Evolutionary conservation across 768 basidiomycete genomes (phyloP).

Genomic region (Mycena capillaripes): DNA sequence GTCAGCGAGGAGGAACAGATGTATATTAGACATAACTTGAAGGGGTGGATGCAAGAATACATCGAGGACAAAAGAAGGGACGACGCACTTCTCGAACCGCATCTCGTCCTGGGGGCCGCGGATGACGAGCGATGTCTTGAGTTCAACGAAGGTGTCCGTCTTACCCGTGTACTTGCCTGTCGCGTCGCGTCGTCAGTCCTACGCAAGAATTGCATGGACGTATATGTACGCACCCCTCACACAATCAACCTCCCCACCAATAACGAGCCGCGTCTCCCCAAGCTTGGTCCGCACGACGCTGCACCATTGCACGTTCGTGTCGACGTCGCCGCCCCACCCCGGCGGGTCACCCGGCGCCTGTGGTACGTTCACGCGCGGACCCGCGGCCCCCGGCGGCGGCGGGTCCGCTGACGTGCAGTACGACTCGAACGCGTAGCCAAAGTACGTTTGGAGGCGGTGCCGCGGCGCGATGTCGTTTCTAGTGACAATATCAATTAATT

Average conservation of each 20-base stretch:
- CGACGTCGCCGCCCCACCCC: constrained; percentile 86
- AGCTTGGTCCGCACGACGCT: constrained; percentile 90
- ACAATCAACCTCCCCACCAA: constrained; percentile 95
- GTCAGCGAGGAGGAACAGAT: not conserved
- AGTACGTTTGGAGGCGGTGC: constrained; percentile 78
- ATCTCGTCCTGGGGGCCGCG: constrained; percentile 72
- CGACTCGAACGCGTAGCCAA: constrained; percentile 92
- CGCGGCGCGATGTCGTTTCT: constrained; percentile 79
- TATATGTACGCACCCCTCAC: constrained; percentile 70
- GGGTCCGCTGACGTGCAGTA: constrained; percentile 73
- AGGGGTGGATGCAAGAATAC: too few relatives aligned
- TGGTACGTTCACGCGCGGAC: constrained; percentile 28
- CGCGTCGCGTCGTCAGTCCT: constrained; percentile 12
- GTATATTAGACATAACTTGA: too few relatives aligned
- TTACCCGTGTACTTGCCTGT: constrained; percentile 72
- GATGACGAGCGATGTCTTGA: constrained; percentile 88
- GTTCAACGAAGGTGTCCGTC: constrained; percentile 82
- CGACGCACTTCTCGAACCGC: constrained; percentile 83
- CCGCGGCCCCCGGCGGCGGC: constrained; percentile 43
- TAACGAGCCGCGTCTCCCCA: constrained; percentile 76
- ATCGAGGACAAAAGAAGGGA: too few relatives aligned
- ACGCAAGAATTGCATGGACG: not conserved
- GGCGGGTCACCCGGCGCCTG: constrained; percentile 47
- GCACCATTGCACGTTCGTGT: constrained; percentile 94
- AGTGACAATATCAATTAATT: constrained; percentile 11